Percentiles rank a stretch among this genome's conserved stretches.
These are phyloP conservation scores for Alternaria novae-zelandiae DNA, from an alignment of 2,329 filamentous ascomycete genomes.

Conservation along the genomic window DNA sequence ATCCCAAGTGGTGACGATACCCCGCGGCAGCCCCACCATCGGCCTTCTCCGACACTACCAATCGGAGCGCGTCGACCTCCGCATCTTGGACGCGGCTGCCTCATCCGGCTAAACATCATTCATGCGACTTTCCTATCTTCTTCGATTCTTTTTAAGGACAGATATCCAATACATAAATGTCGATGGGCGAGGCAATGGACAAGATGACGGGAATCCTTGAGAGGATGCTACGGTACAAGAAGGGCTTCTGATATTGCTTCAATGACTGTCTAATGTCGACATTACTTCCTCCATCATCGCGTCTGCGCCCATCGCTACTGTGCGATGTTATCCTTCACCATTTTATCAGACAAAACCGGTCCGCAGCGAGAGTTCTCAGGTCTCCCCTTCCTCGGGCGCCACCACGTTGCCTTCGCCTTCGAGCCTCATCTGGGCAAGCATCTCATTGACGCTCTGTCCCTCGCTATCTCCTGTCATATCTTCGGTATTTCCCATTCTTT, in stretches of 20 bases:
- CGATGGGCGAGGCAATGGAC: not conserved
- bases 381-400: not conserved
- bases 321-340: not conserved
- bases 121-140: not conserved
- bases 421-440: not conserved
- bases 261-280: not conserved
- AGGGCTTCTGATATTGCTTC: not conserved
- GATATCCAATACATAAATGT: not conserved
- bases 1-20: not conserved
- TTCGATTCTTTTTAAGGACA: not conserved
- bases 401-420: not conserved
- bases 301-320: not conserved
- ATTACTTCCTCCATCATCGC: fast-evolving
- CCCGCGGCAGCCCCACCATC: constrained; percentile 12
- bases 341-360: not conserved
- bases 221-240: not conserved
- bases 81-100: not conserved
- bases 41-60: constrained; percentile 6
- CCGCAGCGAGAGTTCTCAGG: not conserved
- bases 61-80: constrained; percentile 14
- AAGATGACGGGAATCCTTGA: not conserved
- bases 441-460: not conserved
- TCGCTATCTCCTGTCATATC: not conserved
- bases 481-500: not conserved
- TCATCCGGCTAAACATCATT: not conserved